Percentiles rank a stretch among this genome's conserved stretches.
phyloP scores from a whole-genome alignment of 225 moss, liverwort and hornwort genomes.

The Rhytidiadelphus loreus region DNA sequence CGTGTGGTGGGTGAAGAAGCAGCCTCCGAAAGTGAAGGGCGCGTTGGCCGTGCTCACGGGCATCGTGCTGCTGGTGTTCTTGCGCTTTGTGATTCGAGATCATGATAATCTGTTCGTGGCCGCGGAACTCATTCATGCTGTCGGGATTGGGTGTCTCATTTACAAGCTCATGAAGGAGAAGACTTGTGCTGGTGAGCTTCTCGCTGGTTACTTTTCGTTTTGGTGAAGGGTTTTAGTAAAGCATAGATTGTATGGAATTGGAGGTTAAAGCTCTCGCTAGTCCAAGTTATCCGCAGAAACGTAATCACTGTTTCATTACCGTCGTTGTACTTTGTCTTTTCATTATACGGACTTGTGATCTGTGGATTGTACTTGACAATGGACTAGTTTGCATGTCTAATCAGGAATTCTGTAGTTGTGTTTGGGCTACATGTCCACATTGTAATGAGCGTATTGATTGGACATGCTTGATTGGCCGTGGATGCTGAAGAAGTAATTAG shows the following conservation, averaged over 20 bases:
- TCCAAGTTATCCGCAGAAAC: background rate
- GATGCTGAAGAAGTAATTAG: background rate
- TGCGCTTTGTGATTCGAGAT: slow-evolving; percentile 76
- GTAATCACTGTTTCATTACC: background rate
- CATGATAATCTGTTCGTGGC: slow-evolving; percentile 95
- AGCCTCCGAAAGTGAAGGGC: slow-evolving; percentile 74
- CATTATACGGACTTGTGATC: background rate
- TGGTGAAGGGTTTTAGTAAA: too few species aligned
- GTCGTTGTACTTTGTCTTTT: background rate
- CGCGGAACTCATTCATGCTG: slow-evolving; percentile 68
- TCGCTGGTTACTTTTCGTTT: background rate
- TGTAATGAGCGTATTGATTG: background rate
- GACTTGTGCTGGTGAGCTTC: slow-evolving; percentile 70
- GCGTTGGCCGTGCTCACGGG: slow-evolving; percentile 58
- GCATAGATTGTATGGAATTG: background rate
- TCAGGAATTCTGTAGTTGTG: background rate
- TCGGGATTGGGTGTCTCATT: slow-evolving; percentile 73
- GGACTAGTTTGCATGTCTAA: background rate
- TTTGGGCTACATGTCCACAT: background rate
- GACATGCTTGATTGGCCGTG: background rate
- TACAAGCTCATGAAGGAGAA: slow-evolving; percentile 91
- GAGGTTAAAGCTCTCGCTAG: background rate
- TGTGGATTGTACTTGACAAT: background rate
- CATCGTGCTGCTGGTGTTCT: slow-evolving; percentile 45
- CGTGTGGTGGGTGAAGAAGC: slow-evolving; percentile 88